Base-by-base conservation (phyloP, 352 stramenopile genomes). In the Globisporangium rhizosaccharum region DNA sequence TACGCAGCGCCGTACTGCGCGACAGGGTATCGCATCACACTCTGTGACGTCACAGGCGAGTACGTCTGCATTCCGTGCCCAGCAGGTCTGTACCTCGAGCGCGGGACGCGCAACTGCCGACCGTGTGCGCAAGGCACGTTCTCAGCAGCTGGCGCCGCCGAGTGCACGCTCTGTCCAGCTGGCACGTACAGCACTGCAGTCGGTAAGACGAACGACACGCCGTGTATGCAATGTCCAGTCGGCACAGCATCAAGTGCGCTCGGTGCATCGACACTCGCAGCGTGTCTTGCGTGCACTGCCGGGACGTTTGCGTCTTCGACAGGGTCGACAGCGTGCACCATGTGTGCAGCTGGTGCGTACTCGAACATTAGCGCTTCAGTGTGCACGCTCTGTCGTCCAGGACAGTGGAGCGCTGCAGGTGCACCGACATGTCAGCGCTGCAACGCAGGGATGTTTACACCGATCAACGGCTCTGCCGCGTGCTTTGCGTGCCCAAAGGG, bases 11-110 rank as follows among this genome's bases (percentile, higher is more conserved):
- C 79, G 9, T 87, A 72, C 59, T 89, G 76, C 41, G 51, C 59
- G 1, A 48, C 26, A 0, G 79, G 76, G 0, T 66, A 76, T 18
- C 82, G 76, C 45, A 85, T 89, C 66, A 82, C 76, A 0, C 71
- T 82, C 30, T 89, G 79, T 37, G 58, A 68, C 9, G 54, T 65
- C 12, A 80, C 69, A 0, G 67, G 66, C 62, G 73, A 65, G 37
- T 89, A 89, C 66, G 73, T 85, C 14, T 90, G 82, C 56, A 68
- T 87, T 2, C 76, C 82, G 25, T 92, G 82, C 61, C 66, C 73
- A 1, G 68, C 76, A 0, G 82, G 80, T 0, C 74, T 64, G n/a
- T 92, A 76, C 44, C 57, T 90, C 2, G 66, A 85, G 69, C 70
- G 54, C 14, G 80, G 77, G 11, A 79, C 75, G 2, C 75, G 77